These are phyloP conservation scores for Venturiaceae sp. DNA, from an alignment of 2,329 filamentous ascomycete genomes.

Conservation along the genomic window DNA sequence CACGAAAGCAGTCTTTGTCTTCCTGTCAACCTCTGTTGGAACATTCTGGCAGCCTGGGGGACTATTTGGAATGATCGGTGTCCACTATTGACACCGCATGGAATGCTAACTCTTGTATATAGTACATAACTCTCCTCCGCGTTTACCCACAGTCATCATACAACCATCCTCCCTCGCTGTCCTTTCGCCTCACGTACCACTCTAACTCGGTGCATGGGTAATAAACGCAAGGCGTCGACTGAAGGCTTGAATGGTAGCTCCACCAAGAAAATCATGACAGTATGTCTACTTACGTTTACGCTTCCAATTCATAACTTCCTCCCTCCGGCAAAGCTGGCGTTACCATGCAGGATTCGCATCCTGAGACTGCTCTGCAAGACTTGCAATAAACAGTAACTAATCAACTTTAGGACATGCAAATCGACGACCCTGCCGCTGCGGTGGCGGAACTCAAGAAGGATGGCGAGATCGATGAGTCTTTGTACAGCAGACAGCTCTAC, in stretches of 20 bases:
- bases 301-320: no score
- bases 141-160: neutral
- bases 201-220: neutral
- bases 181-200: neutral
- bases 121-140: neutral
- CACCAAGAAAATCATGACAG: neutral
- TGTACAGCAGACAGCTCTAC: conserved; percentile 60
- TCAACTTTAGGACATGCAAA: conserved; percentile 54
- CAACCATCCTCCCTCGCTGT: neutral
- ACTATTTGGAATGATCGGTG: neutral
- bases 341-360: no score
- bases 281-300: no score
- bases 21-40: neutral
- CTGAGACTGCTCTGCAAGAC: no score
- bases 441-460: conserved; percentile 49
- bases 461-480: conserved; percentile 57
- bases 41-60: neutral
- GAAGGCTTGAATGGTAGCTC: neutral
- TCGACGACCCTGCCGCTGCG: conserved; percentile 48
- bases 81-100: neutral
- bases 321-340: no score
- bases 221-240: neutral
- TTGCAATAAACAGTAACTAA: no score
- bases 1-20: neutral
- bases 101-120: neutral